Conservation (phyloP, 2,329 filamentous ascomycete genomes). For the Albophoma yamanashiensis region DNA sequence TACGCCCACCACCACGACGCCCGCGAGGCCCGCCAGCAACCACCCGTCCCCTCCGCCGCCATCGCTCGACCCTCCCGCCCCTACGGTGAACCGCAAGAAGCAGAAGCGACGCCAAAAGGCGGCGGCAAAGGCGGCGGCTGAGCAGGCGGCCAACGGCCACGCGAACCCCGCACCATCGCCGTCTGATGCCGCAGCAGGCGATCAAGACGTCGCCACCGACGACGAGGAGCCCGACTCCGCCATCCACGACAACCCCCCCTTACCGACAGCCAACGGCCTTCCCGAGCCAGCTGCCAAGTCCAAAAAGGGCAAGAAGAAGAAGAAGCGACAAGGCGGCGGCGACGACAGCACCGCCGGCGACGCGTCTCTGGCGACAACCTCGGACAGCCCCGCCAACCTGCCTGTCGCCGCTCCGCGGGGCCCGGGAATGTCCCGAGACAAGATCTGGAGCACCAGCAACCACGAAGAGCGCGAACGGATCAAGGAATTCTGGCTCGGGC, state of each 20-base stretch:
- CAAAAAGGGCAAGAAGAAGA: conserved; percentile 60
- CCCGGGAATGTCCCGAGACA: conserved; percentile 56
- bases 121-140: conserved; percentile 52
- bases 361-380: background rate
- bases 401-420: conserved; percentile 21
- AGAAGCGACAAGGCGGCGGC: conserved; percentile 38
- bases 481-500: conserved; percentile 93
- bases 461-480: conserved; percentile 93
- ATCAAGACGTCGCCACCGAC: conserved; percentile 45
- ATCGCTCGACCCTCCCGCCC: conserved; percentile 23
- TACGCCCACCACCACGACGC: conserved; percentile 29
- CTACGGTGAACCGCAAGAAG: conserved; percentile 79
- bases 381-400: conserved; percentile 7
- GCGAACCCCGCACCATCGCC: conserved; percentile 21
- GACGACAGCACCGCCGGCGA: conserved; percentile 9
- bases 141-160: conserved; percentile 29
- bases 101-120: conserved; percentile 86
- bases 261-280: conserved; percentile 20
- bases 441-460: conserved; percentile 95
- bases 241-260: conserved; percentile 16
- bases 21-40: conserved; percentile 16
- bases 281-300: conserved; percentile 24
- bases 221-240: conserved; percentile 35
- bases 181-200: conserved; percentile 17
- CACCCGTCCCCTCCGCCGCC: conserved; percentile 14